These are phyloP conservation scores for Starmerella vitae DNA, from an alignment of 805 yeast genomes.

Conservation along the genomic window DNA sequence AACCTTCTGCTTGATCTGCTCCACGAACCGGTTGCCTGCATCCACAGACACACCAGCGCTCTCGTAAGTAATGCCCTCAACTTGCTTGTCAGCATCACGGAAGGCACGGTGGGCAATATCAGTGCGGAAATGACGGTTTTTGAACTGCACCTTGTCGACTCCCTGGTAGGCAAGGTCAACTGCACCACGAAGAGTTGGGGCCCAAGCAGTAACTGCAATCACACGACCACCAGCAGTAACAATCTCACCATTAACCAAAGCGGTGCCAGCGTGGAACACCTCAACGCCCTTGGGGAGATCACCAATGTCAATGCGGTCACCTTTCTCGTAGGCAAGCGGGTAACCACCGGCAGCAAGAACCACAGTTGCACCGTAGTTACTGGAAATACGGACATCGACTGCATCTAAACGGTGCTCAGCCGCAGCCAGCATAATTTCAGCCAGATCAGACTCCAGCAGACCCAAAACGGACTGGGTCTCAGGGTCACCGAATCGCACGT, in stretches of 20 bases:
- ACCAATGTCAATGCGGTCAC: constrained; percentile 56
- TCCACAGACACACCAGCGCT: constrained; percentile 97
- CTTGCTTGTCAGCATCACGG: constrained; percentile 33
- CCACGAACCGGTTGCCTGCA: constrained; percentile 80
- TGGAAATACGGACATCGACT: constrained; percentile 38
- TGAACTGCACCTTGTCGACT: constrained; percentile 59
- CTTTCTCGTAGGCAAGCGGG: constrained; percentile 76
- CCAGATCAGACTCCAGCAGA: constrained; percentile 78
- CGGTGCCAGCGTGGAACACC: constrained; percentile 96
- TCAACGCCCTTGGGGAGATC: constrained; percentile 44
- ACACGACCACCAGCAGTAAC: constrained; percentile 95
- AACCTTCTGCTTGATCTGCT: constrained; percentile 78
- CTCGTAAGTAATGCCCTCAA: constrained; percentile 61
- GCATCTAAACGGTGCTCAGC: constrained; percentile 90
- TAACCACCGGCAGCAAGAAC: constrained; percentile 96
- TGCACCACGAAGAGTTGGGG: constrained; percentile 59
- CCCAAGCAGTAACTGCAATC: constrained; percentile 83
- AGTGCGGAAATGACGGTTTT: constrained; percentile 66
- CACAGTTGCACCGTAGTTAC: constrained; percentile 74
- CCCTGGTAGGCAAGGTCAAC: constrained; percentile 79
- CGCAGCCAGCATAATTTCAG: constrained; percentile 83
- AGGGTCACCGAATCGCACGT: constrained; percentile 98
- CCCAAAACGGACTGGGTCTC: constrained; percentile 96
- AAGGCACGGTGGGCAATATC: constrained; percentile 97
- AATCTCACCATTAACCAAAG: constrained; percentile 39